Base-by-base conservation (phyloP, 164 flowering plant genomes). In the Macadamia integrifolia region DNA sequence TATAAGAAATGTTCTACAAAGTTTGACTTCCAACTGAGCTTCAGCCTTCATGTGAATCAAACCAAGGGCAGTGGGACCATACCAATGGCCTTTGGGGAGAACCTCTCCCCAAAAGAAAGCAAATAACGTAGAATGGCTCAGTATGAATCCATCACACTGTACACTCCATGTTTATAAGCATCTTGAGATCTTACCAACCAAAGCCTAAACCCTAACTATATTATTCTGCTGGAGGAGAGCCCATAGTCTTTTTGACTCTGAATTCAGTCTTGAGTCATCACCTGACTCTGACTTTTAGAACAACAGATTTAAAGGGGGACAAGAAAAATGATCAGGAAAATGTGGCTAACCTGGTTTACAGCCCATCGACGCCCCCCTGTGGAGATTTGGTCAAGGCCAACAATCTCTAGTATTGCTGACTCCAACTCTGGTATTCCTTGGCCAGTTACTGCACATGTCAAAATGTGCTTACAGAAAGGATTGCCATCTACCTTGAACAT, bases 281-380 rank as follows among this genome's bases (percentile, higher is more conserved):
- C 17, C 13, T 53, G 57, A 53, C 5, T 53, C 57, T 55, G 3
- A 60, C 35, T 29, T 29, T 52, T 43, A 9, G 9, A 57, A 30
- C n/a, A 50, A 53, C 6, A 59, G 14, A 8, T 15, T 23, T 48
- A 11, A 30, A 29, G 13, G 28, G 10, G n/a, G 3, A 56, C 7
- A 58, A 28, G 7, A 48, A 10, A 23, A 43, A 58, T 13, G 52
- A 29, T 46, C 18, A 62, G 13, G 23, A 42, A 66, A 5, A 50
- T 32, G 15, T 52, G 10, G 60, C 68, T 69, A n/a, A 93, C 98
- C 97, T 93, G 97, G 75, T 94, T 94, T 6, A 91, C 86, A 58
- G 97, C 74, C 96, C 97, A 94, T 71, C 78, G 80, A 10, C 86
- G 84, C 10, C 96, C 97, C n/a, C 90, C 95, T 17, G 80, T 74